Conservation (phyloP, 331 rosid species). For the Pyracantha coccinea region DNA sequence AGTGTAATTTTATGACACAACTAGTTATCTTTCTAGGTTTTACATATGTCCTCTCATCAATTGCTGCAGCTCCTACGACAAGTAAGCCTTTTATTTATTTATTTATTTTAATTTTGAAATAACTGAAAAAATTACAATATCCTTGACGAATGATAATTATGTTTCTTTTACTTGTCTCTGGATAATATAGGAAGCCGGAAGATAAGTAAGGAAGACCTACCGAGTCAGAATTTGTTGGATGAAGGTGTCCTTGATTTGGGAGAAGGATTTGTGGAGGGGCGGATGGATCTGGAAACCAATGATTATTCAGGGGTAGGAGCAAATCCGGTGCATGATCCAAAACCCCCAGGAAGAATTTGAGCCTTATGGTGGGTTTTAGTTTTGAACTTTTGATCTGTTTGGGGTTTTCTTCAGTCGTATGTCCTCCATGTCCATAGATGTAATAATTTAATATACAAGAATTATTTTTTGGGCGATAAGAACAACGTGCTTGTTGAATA, state of each 20-base stretch:
- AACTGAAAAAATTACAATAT: too few relatives aligned
- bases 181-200: background rate
- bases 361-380: too few relatives aligned
- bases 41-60: slow-evolving; percentile 13
- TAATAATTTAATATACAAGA: background rate
- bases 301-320: slow-evolving; percentile 45
- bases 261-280: slow-evolving; percentile 18
- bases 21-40: slow-evolving; percentile 17
- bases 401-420: background rate
- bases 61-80: slow-evolving; percentile 26
- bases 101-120: background rate
- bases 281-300: slow-evolving; percentile 36
- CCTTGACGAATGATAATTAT: too few relatives aligned
- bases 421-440: background rate
- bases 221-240: slow-evolving; percentile 16
- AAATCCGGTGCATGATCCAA: slow-evolving; percentile 50
- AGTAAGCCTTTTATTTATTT: slow-evolving; percentile 23
- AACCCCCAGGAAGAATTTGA: slow-evolving; percentile 39
- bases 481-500: background rate
- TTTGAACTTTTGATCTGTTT: background rate
- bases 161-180: too few relatives aligned
- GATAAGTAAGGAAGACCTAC: background rate
- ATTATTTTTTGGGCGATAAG: background rate
- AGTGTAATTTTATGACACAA: background rate
- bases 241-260: slow-evolving; percentile 5